Evolutionary conservation across 371 early-diverging fungal genomes (phyloP).

Genomic region (Mucor lusitanicus): DNA sequence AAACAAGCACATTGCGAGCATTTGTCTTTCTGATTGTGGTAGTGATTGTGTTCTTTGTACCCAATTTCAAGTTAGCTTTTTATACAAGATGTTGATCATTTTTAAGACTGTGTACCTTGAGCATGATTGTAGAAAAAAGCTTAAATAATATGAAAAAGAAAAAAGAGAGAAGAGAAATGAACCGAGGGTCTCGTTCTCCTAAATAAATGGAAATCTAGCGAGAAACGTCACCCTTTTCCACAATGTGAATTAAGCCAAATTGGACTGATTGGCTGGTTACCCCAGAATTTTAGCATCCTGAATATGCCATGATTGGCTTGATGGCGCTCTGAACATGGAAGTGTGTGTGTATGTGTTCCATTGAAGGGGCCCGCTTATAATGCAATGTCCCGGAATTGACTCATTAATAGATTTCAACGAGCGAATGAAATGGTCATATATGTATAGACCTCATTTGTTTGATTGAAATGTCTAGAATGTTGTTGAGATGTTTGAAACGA

Average conservation of each 20-base stretch:
- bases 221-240: constrained; percentile 1
- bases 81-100: background rate
- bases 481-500: background rate
- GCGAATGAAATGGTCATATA: background rate
- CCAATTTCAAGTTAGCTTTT: background rate
- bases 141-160: constrained; percentile 1
- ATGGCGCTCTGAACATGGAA: background rate
- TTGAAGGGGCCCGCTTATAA: background rate
- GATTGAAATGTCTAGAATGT: background rate
- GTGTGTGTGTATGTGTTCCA: background rate
- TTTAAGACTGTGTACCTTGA: constrained; percentile 8
- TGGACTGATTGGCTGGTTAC: background rate
- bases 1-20: background rate
- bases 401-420: background rate
- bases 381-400: background rate
- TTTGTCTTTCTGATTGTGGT: background rate
- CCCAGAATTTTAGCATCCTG: background rate
- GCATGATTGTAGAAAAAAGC: constrained; percentile 5
- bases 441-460: background rate
- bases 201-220: background rate
- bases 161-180: background rate
- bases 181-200: constrained; percentile 3
- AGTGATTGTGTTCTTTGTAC: background rate
- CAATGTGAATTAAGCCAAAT: constrained; percentile 1
- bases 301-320: background rate